Base-by-base conservation (phyloP, 2,329 filamentous ascomycete genomes). In the Knufia fluminis region DNA sequence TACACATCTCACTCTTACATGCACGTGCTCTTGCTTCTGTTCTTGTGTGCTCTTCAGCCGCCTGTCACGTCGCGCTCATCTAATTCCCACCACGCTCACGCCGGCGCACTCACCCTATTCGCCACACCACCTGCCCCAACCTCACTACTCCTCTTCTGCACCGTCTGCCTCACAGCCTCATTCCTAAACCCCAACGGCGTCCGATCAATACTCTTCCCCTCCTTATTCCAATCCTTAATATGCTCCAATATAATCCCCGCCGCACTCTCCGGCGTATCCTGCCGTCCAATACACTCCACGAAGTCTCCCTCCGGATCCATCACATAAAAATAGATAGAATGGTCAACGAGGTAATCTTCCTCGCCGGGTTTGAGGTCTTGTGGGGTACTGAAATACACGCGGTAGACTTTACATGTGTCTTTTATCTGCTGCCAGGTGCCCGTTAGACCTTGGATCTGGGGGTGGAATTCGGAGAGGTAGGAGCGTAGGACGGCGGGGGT, bases 301-400 rank as follows among this genome's bases (percentile, higher is more conserved):
- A 98, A 98, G 66, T 98, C 90, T 17, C 91, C 91, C 60, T 97
- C 90, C 0, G 92, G 92, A 66, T 97, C 92, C 92, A 98, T 98
- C 59, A 98, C 71, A 68, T 98, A 98, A 63, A 98, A 98, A 75
- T 98, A 98, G 60, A 98, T 98, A 68, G 89, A 96, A 72, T 98
- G 92, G 67, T 98, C 92, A 10, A 98, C 92, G 60, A 98, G 69
- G 66, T 98, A 98, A 68, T 98, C 92, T 43, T 60, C 58, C 73
- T 96, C 86, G 1, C 91, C 92, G 1, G 89, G 85, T 74, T 90
- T 85, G 50, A 97, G 86, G 55, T 89, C 78, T 60, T 80, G 75
- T 28, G 92, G 92, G 42, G 92, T 98, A 63, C 86, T 92, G 63
- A 98, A 98, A 71, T 98, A 98, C 48, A 98, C 92, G 17, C 92